These are phyloP conservation scores for Aspergillus fructus DNA, from an alignment of 2,329 filamentous ascomycete species.

Conservation along the genomic window DNA sequence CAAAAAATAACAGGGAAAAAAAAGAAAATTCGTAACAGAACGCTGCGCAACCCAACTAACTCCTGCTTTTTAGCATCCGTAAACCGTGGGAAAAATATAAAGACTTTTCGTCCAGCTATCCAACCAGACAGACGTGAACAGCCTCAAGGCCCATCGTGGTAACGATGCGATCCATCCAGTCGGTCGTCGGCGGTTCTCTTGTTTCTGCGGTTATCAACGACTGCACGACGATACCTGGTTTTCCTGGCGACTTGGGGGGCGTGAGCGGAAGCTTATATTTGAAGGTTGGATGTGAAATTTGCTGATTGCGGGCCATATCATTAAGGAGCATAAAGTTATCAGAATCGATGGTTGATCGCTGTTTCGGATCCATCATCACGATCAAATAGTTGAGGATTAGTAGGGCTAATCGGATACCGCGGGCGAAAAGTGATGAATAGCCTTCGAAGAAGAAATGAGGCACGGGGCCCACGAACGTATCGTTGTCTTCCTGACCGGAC, in stretches of 20 bases:
- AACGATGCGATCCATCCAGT: constrained; percentile 27
- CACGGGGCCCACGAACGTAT: constrained; percentile 23
- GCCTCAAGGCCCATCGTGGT: constrained; percentile 26
- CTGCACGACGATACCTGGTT: constrained; percentile 15
- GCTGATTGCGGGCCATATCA: constrained; percentile 16
- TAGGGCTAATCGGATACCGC: constrained; percentile 20
- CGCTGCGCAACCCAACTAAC: background rate
- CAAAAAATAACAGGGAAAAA: background rate
- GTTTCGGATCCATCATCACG: constrained; percentile 19
- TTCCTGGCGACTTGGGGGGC: constrained; percentile 16
- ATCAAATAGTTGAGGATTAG: constrained; percentile 23
- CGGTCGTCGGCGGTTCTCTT: constrained; percentile 18
- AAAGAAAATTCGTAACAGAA: background rate
- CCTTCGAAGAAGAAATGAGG: constrained; percentile 24
- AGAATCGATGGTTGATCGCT: constrained; percentile 16
- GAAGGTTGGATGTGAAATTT: background rate
- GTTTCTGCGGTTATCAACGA: constrained; percentile 19
- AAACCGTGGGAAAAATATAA: background rate
- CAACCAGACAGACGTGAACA: constrained; percentile 20
- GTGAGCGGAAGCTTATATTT: constrained; percentile 6
- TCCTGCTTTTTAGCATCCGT: background rate
- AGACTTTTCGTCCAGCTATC: background rate
- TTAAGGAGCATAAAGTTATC: constrained; percentile 6
- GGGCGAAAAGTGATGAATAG: constrained; percentile 19
- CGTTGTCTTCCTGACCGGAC: constrained; percentile 15